Percentiles rank a stretch among this genome's conserved stretches.
Conservation (phyloP, 2,329 filamentous ascomycete species). For the Raffaelea ambrosiae region DNA sequence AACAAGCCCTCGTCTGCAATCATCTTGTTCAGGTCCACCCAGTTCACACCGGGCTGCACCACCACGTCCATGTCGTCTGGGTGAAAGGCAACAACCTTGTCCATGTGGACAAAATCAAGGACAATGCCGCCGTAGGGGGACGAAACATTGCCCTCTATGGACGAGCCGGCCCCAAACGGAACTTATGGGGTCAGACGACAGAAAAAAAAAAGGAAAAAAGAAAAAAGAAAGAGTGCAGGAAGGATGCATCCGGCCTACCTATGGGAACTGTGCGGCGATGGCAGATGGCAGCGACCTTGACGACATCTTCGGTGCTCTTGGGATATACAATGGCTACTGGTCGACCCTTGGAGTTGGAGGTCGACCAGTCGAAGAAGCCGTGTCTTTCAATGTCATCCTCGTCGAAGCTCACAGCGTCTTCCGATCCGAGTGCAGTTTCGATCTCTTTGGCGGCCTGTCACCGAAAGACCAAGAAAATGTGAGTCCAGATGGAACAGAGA, state of each 20-base stretch:
- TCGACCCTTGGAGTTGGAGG: conserved; percentile 54
- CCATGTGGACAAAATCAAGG: conserved; percentile 69
- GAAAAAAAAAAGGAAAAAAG: too few species aligned
- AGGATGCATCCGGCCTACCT: conserved; percentile 15
- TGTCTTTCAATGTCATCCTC: conserved; percentile 55
- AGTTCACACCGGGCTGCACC: conserved; percentile 67
- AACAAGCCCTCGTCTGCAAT: conserved; percentile 64
- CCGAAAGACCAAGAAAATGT: not conserved
- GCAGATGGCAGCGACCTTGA: conserved; percentile 53
- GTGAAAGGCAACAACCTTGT: conserved; percentile 60
- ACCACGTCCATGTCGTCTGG: conserved; percentile 59
- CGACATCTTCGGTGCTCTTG: conserved; percentile 55
- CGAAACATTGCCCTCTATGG: conserved; percentile 69
- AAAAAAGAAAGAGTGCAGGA: too few species aligned
- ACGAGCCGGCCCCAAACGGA: conserved; percentile 55
- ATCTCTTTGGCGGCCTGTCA: conserved; percentile 48
- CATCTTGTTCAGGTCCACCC: conserved; percentile 68
- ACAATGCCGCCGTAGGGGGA: conserved; percentile 66
- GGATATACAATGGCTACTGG: conserved; percentile 61
- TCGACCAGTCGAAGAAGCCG: conserved; percentile 64
- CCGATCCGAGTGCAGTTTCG: conserved; percentile 35
- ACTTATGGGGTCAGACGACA: too few species aligned
- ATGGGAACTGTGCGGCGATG: conserved; percentile 56
- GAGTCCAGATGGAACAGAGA: not conserved
- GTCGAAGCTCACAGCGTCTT: conserved; percentile 55